These are phyloP conservation scores for Russula vinacea DNA, from an alignment of 768 basidiomycete genomes.

Conservation along the genomic window DNA sequence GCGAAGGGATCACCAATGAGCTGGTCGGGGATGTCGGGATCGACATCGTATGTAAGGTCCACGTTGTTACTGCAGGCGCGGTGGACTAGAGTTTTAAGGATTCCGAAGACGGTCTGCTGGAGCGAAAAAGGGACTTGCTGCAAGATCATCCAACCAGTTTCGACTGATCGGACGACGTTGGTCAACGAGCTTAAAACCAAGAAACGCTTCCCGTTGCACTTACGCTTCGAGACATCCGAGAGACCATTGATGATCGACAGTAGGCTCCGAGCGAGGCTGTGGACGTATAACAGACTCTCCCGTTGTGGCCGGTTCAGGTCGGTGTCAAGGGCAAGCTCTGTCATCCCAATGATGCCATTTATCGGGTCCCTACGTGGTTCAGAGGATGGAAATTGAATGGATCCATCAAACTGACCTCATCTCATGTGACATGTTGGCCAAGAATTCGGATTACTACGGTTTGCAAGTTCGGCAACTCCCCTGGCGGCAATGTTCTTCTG, in stretches of 20 bases:
- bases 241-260: slow-evolving; percentile 98
- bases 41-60: slow-evolving; percentile 94
- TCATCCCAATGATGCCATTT: slow-evolving; percentile 99
- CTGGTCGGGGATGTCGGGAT: slow-evolving; percentile 93
- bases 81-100: slow-evolving; percentile 96
- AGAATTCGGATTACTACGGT: slow-evolving; percentile 93
- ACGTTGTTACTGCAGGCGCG: slow-evolving; percentile 97
- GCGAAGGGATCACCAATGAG: slow-evolving; percentile 92
- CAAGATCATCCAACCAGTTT: slow-evolving; percentile 99
- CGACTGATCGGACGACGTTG: slow-evolving; percentile 55
- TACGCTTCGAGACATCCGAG: slow-evolving; percentile 94
- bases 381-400: neutral
- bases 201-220: slow-evolving; percentile 37
- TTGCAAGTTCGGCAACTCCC: slow-evolving; percentile 97
- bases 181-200: slow-evolving; percentile 19
- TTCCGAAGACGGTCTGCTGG: slow-evolving; percentile 95
- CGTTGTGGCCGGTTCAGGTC: slow-evolving; percentile 92
- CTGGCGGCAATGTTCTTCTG: slow-evolving; percentile 98
- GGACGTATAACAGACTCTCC: slow-evolving; percentile 93
- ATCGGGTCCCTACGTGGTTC: slow-evolving; percentile 78
- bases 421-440: slow-evolving; percentile 98
- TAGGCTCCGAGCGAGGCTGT: slow-evolving; percentile 88
- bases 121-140: slow-evolving; percentile 98
- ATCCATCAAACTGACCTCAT: slow-evolving; percentile 56
- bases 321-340: slow-evolving; percentile 92